Evolutionary conservation across 2,329 filamentous ascomycete genomes (phyloP).

Genomic region (Geosmithia putterillii): DNA sequence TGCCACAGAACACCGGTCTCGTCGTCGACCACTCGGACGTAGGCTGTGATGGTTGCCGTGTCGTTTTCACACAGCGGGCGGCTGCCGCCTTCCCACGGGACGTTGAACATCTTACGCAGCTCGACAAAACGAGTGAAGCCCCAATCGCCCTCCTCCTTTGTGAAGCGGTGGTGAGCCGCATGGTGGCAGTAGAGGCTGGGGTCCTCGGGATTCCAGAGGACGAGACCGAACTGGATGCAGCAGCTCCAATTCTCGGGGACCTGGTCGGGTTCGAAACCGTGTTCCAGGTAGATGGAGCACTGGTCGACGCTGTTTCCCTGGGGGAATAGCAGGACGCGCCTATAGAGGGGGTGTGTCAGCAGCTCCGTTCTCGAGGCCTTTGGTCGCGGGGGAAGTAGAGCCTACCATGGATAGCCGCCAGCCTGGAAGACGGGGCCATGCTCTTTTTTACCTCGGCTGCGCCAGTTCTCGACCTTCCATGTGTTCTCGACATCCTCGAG

Average conservation of each 20-base stretch:
- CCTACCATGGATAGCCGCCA: slow-evolving; percentile 74
- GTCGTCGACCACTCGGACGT: slow-evolving; percentile 71
- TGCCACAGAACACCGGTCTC: slow-evolving; percentile 86
- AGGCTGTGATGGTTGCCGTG: slow-evolving; percentile 67
- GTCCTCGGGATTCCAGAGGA: slow-evolving; percentile 88
- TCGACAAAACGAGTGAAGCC: slow-evolving; percentile 96
- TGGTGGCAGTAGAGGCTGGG: slow-evolving; percentile 75
- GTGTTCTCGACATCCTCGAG: slow-evolving; percentile 66
- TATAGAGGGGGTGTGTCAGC: slow-evolving; percentile 20
- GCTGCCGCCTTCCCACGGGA: slow-evolving; percentile 56
- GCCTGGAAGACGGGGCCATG: slow-evolving; percentile 83
- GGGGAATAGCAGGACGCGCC: slow-evolving; percentile 91
- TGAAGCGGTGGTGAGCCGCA: slow-evolving; percentile 89
- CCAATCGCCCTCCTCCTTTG: slow-evolving; percentile 93
- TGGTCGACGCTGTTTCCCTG: slow-evolving; percentile 90
- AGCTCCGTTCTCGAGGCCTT: not conserved
- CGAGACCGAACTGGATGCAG: slow-evolving; percentile 89
- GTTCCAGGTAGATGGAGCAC: slow-evolving; percentile 91
- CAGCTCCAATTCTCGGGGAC: slow-evolving; percentile 91
- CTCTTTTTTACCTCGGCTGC: slow-evolving; percentile 61
- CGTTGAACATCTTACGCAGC: slow-evolving; percentile 70
- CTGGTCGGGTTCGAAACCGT: slow-evolving; percentile 66
- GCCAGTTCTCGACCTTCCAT: slow-evolving; percentile 84
- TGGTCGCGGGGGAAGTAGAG: not conserved
- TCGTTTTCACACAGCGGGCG: slow-evolving; percentile 71